These are phyloP conservation scores for Lodderomyces jiufengensis DNA, from an alignment of 1,139 yeast genomes.

Conservation along the genomic window DNA sequence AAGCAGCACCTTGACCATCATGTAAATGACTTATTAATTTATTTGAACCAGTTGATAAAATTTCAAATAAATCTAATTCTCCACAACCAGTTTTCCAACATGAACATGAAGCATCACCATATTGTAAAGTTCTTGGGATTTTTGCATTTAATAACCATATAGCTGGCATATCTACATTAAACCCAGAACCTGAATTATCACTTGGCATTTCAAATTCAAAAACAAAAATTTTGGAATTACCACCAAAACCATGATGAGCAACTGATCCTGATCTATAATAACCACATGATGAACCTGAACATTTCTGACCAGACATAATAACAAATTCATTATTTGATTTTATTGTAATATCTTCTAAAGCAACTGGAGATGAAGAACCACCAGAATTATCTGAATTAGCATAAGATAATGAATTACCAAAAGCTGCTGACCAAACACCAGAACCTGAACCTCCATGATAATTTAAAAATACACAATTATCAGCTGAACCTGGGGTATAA, in stretches of 20 bases:
- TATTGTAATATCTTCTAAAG: slow-evolving; percentile 49
- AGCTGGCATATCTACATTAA: slow-evolving; percentile 67
- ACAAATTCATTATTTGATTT: slow-evolving; percentile 57
- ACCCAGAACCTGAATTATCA: slow-evolving; percentile 28
- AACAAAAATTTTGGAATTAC: slow-evolving; percentile 61
- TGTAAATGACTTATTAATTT: slow-evolving; percentile 82
- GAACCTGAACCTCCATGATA: slow-evolving; percentile 80
- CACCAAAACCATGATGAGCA: slow-evolving; percentile 71
- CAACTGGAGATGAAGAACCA: slow-evolving; percentile 58
- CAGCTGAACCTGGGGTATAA: slow-evolving; percentile 56
- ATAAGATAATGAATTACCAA: slow-evolving; percentile 90
- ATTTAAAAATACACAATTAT: slow-evolving; percentile 81
- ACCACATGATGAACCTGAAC: slow-evolving; percentile 58
- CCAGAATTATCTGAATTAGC: slow-evolving; percentile 72
- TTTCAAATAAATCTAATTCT: slow-evolving; percentile 78
- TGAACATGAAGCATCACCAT: slow-evolving; percentile 60
- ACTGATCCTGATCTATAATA: slow-evolving; percentile 69
- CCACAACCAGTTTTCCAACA: slow-evolving; percentile 82
- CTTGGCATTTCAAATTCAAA: slow-evolving; percentile 70
- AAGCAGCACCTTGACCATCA: slow-evolving; percentile 69
- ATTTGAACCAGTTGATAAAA: slow-evolving; percentile 66
- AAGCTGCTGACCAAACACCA: slow-evolving; percentile 77
- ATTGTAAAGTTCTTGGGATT: slow-evolving; percentile 77
- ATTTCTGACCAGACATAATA: slow-evolving; percentile 56
- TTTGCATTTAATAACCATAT: slow-evolving; percentile 75